These are phyloP conservation scores for Pseudopyrenochaeta lycopersici DNA, from an alignment of 2,329 filamentous ascomycete genomes.

Conservation along the genomic window DNA sequence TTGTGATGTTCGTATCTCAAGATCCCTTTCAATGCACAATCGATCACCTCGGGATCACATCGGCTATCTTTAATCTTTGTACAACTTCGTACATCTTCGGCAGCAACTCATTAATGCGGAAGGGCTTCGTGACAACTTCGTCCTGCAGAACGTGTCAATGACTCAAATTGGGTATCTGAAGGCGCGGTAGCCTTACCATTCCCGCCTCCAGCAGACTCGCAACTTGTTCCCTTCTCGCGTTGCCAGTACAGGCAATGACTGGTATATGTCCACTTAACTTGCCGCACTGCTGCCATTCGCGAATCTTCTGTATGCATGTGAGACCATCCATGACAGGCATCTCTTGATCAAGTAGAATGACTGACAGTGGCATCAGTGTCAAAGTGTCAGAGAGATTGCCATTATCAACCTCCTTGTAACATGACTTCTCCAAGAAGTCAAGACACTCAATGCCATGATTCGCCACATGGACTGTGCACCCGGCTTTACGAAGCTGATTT, in stretches of 20 bases:
- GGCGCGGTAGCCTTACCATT: background rate
- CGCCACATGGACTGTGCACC: conserved; percentile 32
- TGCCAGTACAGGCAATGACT: conserved; percentile 40
- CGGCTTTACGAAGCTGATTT: conserved; percentile 32
- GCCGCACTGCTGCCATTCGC: conserved; percentile 22
- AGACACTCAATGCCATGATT: conserved; percentile 43
- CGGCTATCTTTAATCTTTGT: background rate
- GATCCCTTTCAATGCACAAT: background rate
- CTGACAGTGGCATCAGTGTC: background rate
- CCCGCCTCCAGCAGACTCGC: background rate
- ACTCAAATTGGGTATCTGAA: background rate
- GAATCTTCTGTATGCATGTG: conserved; percentile 26
- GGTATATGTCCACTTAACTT: conserved; percentile 22
- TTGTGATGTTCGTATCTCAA: no score
- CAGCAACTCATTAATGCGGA: background rate
- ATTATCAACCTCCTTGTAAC: background rate
- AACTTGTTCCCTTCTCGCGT: conserved; percentile 41
- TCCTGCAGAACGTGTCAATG: background rate
- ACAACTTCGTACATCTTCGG: background rate
- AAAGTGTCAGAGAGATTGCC: background rate
- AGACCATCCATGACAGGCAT: conserved; percentile 46
- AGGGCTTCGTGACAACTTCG: background rate
- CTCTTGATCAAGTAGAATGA: conserved; percentile 37
- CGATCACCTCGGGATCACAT: background rate
- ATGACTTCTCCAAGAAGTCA: conserved; percentile 14